Conservation (phyloP, 163 green algal genomes). For the Volvox carteri region DNA sequence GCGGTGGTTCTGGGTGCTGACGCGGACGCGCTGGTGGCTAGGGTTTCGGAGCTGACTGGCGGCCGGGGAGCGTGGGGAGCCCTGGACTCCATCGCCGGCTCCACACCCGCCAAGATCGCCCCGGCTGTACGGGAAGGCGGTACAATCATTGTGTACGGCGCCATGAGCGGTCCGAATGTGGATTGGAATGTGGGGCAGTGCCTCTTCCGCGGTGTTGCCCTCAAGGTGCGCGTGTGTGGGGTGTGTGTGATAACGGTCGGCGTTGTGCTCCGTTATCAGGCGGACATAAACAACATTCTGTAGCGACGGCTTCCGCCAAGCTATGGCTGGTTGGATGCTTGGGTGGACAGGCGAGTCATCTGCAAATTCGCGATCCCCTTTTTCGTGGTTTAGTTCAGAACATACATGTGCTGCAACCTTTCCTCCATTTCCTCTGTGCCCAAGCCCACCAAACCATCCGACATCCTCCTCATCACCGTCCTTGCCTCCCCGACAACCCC, state of each 20-base stretch:
- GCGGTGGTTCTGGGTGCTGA: slow-evolving; percentile 23
- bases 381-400: neutral
- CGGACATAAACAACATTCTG: neutral
- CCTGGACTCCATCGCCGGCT: slow-evolving; percentile 28
- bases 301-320: too few species aligned
- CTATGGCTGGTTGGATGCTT: too few species aligned
- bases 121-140: neutral
- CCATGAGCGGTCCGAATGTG: slow-evolving; percentile 1
- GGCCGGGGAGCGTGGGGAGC: slow-evolving; percentile 39
- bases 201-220: slow-evolving; percentile 8
- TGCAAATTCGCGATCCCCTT: neutral
- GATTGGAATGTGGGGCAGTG: neutral
- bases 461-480: neutral
- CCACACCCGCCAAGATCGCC: neutral
- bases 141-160: slow-evolving; percentile 45
- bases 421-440: neutral
- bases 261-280: too few species aligned
- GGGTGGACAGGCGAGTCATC: neutral
- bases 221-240: slow-evolving; percentile 16
- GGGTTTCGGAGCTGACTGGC: slow-evolving; percentile 18
- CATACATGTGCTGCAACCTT: too few species aligned
- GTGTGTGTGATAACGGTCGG: neutral
- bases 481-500: neutral
- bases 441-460: neutral
- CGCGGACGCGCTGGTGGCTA: neutral